phyloP scores from a whole-genome alignment of 441 rosid species.

The Omphalea diandra region DNA sequence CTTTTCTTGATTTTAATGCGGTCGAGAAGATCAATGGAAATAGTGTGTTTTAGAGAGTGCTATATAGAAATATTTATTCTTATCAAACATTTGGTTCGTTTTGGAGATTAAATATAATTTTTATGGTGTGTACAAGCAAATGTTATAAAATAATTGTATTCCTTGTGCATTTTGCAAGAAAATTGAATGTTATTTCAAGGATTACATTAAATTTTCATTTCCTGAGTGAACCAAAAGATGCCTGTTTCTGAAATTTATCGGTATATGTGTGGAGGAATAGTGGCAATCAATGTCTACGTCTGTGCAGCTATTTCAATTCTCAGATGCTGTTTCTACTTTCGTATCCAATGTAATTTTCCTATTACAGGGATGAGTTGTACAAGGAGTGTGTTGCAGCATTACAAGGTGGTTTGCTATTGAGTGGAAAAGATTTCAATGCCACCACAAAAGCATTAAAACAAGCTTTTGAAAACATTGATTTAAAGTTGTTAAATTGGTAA shows the following conservation, averaged over 20 bases:
- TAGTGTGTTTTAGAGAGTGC: no score
- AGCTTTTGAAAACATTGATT: slow-evolving; percentile 75
- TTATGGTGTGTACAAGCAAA: no score
- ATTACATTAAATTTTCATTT: not conserved
- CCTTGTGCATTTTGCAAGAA: not conserved
- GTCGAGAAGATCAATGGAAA: no score
- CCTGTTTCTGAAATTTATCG: not conserved
- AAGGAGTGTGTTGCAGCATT: slow-evolving; percentile 72
- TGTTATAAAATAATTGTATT: not conserved
- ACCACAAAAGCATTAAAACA: slow-evolving; percentile 47
- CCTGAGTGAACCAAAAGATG: not conserved
- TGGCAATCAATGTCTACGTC: not conserved
- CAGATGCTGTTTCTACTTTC: not conserved
- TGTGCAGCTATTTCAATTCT: not conserved
- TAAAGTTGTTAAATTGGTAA: slow-evolving; percentile 63
- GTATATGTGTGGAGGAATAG: not conserved
- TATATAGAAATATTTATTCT: no score
- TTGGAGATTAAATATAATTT: no score
- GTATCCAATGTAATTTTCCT: not conserved
- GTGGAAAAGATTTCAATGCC: slow-evolving; percentile 49
- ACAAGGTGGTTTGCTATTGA: slow-evolving; percentile 71
- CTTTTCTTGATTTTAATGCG: no score
- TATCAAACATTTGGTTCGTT: no score
- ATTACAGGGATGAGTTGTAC: slow-evolving; percentile 75
- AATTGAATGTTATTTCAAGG: not conserved